These are phyloP conservation scores for Lodderomyces metapsilosis DNA, from an alignment of 1,139 yeast genomes.

Conservation along the genomic window DNA sequence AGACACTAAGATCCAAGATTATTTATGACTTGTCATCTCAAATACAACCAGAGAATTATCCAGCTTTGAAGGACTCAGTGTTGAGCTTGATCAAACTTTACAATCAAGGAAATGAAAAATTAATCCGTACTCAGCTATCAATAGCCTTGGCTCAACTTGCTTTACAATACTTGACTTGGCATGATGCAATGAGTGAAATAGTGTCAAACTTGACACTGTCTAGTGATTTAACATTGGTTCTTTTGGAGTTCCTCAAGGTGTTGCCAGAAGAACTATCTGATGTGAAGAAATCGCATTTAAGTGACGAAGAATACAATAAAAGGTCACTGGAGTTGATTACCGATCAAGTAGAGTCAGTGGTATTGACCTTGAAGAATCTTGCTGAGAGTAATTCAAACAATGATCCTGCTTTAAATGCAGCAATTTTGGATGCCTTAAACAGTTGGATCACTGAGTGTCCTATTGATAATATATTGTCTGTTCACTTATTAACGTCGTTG, in stretches of 20 bases:
- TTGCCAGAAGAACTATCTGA: slow-evolving; percentile 90
- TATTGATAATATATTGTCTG: slow-evolving; percentile 59
- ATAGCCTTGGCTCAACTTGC: slow-evolving; percentile 81
- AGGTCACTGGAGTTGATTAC: slow-evolving; percentile 65
- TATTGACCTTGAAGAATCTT: slow-evolving; percentile 56
- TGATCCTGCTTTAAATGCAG: slow-evolving; percentile 21
- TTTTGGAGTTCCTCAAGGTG: slow-evolving; percentile 76
- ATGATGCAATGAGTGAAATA: slow-evolving; percentile 67
- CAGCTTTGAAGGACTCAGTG: slow-evolving; percentile 60
- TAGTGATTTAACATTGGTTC: slow-evolving; percentile 17
- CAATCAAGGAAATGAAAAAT: slow-evolving; percentile 42
- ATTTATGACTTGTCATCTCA: slow-evolving; percentile 80
- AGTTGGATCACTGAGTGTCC: slow-evolving; percentile 91
- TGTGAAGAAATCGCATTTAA: slow-evolving; percentile 70
- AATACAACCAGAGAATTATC: slow-evolving; percentile 53
- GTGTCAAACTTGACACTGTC: slow-evolving; percentile 44
- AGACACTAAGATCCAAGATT: slow-evolving; percentile 80
- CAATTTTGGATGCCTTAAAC: slow-evolving; percentile 72
- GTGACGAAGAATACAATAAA: slow-evolving; percentile 73
- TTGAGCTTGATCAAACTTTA: slow-evolving; percentile 54
- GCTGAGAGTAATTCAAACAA: slow-evolving; percentile 26
- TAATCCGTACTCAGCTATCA: slow-evolving; percentile 76
- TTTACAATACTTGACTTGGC: slow-evolving; percentile 75
- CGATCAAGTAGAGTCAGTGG: slow-evolving; percentile 66
- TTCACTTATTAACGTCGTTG: slow-evolving; percentile 61